Percentiles rank a stretch among this genome's conserved stretches.
phyloP scores from a whole-genome alignment of 257 asterid species.

The Paraleonurus japonicus region DNA sequence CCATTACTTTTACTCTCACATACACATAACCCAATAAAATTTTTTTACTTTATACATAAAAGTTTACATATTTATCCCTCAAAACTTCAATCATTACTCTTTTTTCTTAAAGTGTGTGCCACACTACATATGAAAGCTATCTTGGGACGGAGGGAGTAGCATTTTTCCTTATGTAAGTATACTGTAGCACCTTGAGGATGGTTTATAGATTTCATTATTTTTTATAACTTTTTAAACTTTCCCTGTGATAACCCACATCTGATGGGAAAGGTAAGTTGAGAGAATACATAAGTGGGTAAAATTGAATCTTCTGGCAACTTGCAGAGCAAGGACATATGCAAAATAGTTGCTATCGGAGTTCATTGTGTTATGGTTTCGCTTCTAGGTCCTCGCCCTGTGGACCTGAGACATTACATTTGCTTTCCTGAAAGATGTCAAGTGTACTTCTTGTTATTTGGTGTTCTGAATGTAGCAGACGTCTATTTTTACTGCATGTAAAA shows the following conservation, averaged over 20 bases:
- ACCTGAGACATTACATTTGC: not conserved
- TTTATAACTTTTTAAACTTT: not conserved
- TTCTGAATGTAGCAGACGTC: not conserved
- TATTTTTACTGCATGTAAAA: not conserved
- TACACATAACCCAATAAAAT: too few species aligned
- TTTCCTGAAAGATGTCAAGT: not conserved
- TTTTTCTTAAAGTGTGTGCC: too few species aligned
- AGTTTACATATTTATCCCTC: too few species aligned
- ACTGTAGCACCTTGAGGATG: not conserved
- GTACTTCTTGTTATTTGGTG: conserved; percentile 4
- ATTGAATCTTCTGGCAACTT: not conserved
- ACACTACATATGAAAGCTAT: too few species aligned
- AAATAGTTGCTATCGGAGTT: not conserved
- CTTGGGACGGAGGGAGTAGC: too few species aligned
- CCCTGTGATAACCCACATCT: not conserved
- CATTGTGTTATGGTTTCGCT: not conserved
- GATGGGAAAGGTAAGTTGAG: not conserved
- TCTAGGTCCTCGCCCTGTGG: not conserved
- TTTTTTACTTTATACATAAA: too few species aligned
- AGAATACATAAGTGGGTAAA: not conserved
- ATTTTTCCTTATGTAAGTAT: not conserved
- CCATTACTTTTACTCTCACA: too few species aligned
- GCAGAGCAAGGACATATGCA: not conserved
- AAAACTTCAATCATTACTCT: too few species aligned
- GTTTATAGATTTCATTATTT: not conserved